Conservation (phyloP, 2,329 filamentous ascomycete species). For the Colletotrichum spaethianum region DNA sequence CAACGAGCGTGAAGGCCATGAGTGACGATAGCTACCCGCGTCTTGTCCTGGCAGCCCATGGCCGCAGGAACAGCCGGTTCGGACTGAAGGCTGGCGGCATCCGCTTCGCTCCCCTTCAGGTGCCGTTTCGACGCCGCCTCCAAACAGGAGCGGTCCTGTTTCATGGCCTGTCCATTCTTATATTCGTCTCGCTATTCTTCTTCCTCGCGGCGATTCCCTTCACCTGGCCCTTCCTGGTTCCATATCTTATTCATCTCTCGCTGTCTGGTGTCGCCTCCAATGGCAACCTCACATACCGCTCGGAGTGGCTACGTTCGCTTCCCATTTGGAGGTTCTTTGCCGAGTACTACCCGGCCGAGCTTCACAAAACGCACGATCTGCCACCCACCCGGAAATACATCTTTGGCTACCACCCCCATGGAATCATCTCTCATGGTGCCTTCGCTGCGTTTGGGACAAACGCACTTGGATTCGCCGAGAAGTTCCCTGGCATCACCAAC, state of each 20-base stretch:
- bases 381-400: slow-evolving; percentile 91
- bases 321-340: slow-evolving; percentile 91
- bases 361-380: slow-evolving; percentile 88
- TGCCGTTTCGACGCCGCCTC: slow-evolving; percentile 78
- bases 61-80: slow-evolving; percentile 42
- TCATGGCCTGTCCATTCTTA: slow-evolving; percentile 80
- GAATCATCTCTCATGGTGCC: slow-evolving; percentile 97
- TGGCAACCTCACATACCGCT: slow-evolving; percentile 82
- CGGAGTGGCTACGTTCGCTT: slow-evolving; percentile 79
- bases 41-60: slow-evolving; percentile 20
- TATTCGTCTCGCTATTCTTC: slow-evolving; percentile 85
- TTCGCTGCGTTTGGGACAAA: slow-evolving; percentile 94
- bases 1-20: slow-evolving; percentile 32
- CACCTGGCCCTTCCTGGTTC: slow-evolving; percentile 83
- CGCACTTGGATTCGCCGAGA: slow-evolving; percentile 85
- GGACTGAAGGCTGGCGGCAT: slow-evolving; percentile 68
- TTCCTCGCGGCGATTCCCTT: slow-evolving; percentile 91
- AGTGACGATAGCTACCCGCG: slow-evolving; percentile 39
- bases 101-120: slow-evolving; percentile 85
- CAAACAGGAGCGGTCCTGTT: slow-evolving; percentile 85
- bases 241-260: slow-evolving; percentile 88
- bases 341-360: slow-evolving; percentile 89
- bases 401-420: slow-evolving; percentile 96
- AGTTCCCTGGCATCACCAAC: slow-evolving; percentile 97
- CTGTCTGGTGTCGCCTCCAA: slow-evolving; percentile 84